A percentile compares a stretch with the other conserved stretches of the same genome.
Conservation (phyloP, 2,329 filamentous ascomycete species). For the Neopestalotiopsis clavispora region DNA sequence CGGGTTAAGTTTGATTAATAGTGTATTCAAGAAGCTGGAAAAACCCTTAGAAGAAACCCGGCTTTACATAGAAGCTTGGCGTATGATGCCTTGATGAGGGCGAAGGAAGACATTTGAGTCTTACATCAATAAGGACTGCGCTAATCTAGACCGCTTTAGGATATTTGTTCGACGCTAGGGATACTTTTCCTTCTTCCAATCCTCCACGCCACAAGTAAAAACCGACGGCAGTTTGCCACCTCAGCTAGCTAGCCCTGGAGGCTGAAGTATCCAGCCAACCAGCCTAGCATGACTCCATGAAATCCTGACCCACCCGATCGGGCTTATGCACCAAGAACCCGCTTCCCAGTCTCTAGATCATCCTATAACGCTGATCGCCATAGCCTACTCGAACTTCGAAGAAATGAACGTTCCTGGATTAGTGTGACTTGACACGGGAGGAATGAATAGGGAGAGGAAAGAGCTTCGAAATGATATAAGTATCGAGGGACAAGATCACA, state of each 20-base stretch:
- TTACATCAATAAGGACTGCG: constrained; percentile 7
- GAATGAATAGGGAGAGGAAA: not conserved
- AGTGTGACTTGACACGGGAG: not conserved
- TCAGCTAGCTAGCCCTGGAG: not conserved
- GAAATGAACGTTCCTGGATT: not conserved
- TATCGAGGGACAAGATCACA: not conserved
- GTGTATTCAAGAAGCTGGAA: too few relatives aligned
- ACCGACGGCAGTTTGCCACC: not conserved
- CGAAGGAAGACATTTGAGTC: too few relatives aligned
- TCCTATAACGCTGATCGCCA: not conserved
- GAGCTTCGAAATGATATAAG: not conserved
- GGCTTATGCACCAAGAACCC: not conserved
- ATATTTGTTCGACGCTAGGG: not conserved
- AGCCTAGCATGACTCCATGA: not conserved
- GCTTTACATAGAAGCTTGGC: too few relatives aligned
- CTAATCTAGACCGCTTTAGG: not conserved
- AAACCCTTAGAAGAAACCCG: too few relatives aligned
- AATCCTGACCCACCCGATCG: not conserved
- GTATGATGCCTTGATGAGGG: too few relatives aligned
- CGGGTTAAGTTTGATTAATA: too few relatives aligned
- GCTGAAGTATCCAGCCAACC: not conserved
- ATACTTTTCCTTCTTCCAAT: not conserved
- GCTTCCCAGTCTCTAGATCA: not conserved
- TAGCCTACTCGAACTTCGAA: not conserved
- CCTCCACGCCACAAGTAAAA: not conserved